Evolutionary conservation across 768 basidiomycete species (phyloP), one percentile per base, ranked within the genome.

Genomic region (Leccinum imitatum): DNA sequence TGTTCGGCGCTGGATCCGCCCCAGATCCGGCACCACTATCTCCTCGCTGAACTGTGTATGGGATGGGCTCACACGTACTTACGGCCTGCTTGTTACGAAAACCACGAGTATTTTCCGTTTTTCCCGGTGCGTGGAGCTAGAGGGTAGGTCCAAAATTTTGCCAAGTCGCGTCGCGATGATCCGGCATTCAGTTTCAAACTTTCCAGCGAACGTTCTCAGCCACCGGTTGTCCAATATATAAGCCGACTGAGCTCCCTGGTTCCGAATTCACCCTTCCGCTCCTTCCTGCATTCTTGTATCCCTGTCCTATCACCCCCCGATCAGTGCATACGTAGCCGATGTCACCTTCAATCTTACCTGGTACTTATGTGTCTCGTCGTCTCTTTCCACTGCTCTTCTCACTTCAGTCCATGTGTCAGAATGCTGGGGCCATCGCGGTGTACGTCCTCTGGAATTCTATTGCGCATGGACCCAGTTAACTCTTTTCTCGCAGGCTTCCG

Each of bases 351-450:
- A 59, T 47, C 39, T 53, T 75, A 46, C 74, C 74, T 54, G 74
- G 74, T 75, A 57, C 35, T 35, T 35, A 35, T 11, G 63, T 61
- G 15, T 27, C 23, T 54, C 21, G n/a, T 37, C 2, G 8, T 35
- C 21, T 37, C 33, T 58, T 6, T 4, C 9, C n/a, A 0, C 17
- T 15, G 17, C 19, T 25, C 48, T 54, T 35, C 17, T 63, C n/a
- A 46, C 33, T 27, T 11, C 25, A 56, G 41, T 21, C 53, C 44
- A 6, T 47, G 53, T 6, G 50, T 54, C 46, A 82, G 91, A 94
- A 68, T 96, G 94, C 73, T 96, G 86, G 87, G 86, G 86, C 39
- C 87, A 88, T 69, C 82, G 87, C 57, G 87, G 87, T 47, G 86
- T 86, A 65, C 64, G 84, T 75, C 15, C 44, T 39, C 77, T 76